phyloP scores from a whole-genome alignment of 2,329 filamentous ascomycete genomes.

The Nothophaeocryptopus gaeumannii region DNA sequence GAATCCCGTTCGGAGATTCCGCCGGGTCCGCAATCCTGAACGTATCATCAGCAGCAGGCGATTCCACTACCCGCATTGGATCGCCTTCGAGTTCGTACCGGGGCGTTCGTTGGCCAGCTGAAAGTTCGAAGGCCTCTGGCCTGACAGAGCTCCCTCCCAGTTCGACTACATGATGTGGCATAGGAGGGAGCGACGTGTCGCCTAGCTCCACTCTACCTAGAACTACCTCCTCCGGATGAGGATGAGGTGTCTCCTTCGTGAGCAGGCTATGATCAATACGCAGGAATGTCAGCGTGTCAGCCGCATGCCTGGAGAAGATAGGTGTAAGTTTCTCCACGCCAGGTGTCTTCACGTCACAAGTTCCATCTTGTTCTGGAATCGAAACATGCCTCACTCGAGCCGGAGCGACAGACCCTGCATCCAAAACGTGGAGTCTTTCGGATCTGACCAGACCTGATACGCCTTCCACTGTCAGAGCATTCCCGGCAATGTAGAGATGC shows the following conservation, averaged over 20 bases:
- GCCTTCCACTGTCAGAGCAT: slow-evolving; percentile 56
- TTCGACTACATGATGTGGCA: slow-evolving; percentile 26
- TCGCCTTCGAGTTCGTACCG: slow-evolving; percentile 39
- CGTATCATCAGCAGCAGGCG: slow-evolving; percentile 36
- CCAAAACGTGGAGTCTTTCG: slow-evolving; percentile 53
- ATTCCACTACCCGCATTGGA: slow-evolving; percentile 34
- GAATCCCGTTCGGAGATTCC: slow-evolving; percentile 1
- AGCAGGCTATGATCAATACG: slow-evolving; percentile 56
- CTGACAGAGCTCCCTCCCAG: slow-evolving; percentile 29
- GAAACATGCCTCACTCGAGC: slow-evolving; percentile 24
- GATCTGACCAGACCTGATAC: slow-evolving; percentile 53
- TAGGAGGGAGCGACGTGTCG: slow-evolving; percentile 25
- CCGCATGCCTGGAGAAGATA: slow-evolving; percentile 47
- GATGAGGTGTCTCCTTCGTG: slow-evolving; percentile 43
- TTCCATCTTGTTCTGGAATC: slow-evolving; percentile 18
- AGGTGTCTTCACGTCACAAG: slow-evolving; percentile 38
- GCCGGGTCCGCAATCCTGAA: slow-evolving; percentile 6
- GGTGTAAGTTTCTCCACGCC: slow-evolving; percentile 56
- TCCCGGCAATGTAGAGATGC: slow-evolving; percentile 58
- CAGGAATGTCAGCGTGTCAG: slow-evolving; percentile 52
- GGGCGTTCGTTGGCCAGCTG: slow-evolving; percentile 28
- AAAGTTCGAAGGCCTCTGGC: slow-evolving; percentile 25
- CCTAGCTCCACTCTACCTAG: slow-evolving; percentile 29
- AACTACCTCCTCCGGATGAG: slow-evolving; percentile 22
- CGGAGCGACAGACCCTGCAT: slow-evolving; percentile 49